Evolutionary conservation across 108 stramenopile species (phyloP).

Genomic region (Seminavis robusta): DNA sequence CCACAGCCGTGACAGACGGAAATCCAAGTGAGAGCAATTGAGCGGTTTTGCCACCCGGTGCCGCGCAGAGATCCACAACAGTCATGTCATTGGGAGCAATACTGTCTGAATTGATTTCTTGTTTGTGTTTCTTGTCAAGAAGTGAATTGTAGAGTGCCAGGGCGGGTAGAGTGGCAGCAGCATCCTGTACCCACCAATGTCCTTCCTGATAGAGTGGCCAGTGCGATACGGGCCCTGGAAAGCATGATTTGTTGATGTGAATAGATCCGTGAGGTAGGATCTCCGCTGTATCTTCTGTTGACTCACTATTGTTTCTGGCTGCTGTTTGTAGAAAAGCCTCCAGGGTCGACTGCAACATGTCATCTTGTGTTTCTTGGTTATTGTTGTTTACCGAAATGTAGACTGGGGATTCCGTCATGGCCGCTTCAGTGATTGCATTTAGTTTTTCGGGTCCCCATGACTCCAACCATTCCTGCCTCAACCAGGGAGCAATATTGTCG

Average conservation of each 20-base stretch:
- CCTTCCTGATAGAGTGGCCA: conserved; percentile 74
- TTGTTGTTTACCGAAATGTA: conserved; percentile 65
- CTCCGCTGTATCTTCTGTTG: conserved; percentile 9
- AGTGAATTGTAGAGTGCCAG: conserved; percentile 47
- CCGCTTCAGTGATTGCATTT: conserved; percentile 41
- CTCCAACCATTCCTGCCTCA: conserved; percentile 43
- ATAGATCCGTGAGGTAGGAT: conserved; percentile 70
- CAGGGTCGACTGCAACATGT: too few species aligned
- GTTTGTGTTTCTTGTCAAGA: conserved; percentile 9
- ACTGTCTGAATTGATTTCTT: conserved; percentile 19
- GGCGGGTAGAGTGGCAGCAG: conserved; percentile 73
- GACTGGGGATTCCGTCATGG: conserved; percentile 52
- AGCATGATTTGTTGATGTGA: conserved; percentile 24
- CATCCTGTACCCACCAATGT: conserved; percentile 85
- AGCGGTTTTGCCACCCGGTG: conserved; percentile 96
- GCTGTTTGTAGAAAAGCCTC: too few species aligned
- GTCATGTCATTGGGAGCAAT: conserved; percentile 18
- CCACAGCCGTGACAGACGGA: conserved; percentile 67
- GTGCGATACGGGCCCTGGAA: conserved; percentile 38
- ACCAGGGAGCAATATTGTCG: conserved; percentile 65
- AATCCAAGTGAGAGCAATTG: conserved; percentile 88
- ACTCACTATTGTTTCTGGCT: neutral
- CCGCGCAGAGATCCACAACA: conserved; percentile 95
- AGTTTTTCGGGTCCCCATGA: conserved; percentile 57
- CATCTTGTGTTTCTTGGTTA: too few species aligned